Base-by-base conservation (phyloP, 345 rosid genomes). In the Aurinia saxatilis region DNA sequence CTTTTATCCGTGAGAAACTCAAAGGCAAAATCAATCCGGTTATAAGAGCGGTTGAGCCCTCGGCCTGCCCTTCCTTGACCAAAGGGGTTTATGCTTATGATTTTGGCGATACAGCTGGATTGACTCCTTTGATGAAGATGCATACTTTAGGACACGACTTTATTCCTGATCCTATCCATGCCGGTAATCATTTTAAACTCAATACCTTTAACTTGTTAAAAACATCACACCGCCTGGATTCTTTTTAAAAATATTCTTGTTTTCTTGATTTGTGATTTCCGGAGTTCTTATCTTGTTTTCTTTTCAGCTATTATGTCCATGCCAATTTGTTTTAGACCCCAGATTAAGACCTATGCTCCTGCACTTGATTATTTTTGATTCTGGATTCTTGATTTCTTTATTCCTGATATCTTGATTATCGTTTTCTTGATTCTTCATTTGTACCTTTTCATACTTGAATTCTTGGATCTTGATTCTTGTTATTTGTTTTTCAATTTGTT, bases 41-140 rank as follows among this genome's bases (percentile, higher is more conserved):
- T 50, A 82, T 89, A 54, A 78, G 78, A 72, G 95, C 98, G 0
- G 85, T 89, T 30, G 98, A 92, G 65, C 98, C 98, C 12, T 21
- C 93, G 3, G 96, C 96, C 7, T 92, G 98, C 61, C 98, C 98
- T 44, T 88, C 98, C 0, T 63, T 88, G 38, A 92, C 95, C 17
- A 88, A 83, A 78, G 98, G 98, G 0, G 79, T 82, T 17, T 86
- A 89, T 13, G 88, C 96, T n/a, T 88, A 89, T 63, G 96, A 92
- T 73, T 92, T 60, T 30, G 96, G 93, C 0, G 98, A 88, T 50
- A 86, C 91, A 0, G 98, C 84, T 8, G 96, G 96, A 64, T 14
- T 92, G 84, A 92, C 96, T 47, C 98, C 98, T 30, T 67, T 92
- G 80, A 85, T 89, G 98, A 92, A 92, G 93, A 89, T 92, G 98